A percentile compares a stretch with the other conserved stretches of the same genome.
phyloP scores from a whole-genome alignment of 257 asterid species.

The Haberlea rhodopensis region DNA sequence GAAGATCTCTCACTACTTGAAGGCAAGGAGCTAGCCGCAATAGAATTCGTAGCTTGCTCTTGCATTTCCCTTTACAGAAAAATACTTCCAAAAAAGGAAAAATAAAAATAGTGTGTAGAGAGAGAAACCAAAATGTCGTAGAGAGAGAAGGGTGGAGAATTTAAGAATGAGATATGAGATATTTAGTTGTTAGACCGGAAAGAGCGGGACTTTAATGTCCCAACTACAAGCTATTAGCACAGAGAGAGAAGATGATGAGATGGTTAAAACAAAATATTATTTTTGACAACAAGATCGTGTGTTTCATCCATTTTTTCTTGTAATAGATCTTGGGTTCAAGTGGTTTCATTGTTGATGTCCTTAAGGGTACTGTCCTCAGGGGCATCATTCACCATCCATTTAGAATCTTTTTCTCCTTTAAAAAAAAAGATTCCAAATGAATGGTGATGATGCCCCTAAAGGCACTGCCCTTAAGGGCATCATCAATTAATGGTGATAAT shows the following conservation, averaged over 20 bases:
- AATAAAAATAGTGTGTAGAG: background rate
- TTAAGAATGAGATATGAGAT: slow-evolving; percentile 13
- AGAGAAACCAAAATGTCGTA: background rate
- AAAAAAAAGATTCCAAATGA: no score
- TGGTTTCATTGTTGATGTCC: no score
- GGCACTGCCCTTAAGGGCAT: no score
- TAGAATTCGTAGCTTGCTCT: slow-evolving; percentile 79
- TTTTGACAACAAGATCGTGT: no score
- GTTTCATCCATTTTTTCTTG: no score
- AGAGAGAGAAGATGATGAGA: slow-evolving; percentile 11
- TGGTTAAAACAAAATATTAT: no score
- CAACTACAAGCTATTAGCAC: slow-evolving; percentile 6
- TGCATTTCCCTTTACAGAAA: slow-evolving; percentile 52
- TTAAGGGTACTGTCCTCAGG: no score
- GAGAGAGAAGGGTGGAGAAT: background rate
- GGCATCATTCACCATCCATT: no score
- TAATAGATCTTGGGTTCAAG: no score
- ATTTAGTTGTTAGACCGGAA: slow-evolving; percentile 28
- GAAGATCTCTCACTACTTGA: slow-evolving; percentile 97
- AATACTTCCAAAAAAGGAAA: background rate
- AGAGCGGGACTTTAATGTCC: slow-evolving; percentile 40
- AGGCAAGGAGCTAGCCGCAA: slow-evolving; percentile 76
- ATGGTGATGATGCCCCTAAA: no score
- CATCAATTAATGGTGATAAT: no score
- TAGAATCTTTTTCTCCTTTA: no score